Base-by-base conservation (phyloP, 106 monocot species). In the Allium cepa region DNA sequence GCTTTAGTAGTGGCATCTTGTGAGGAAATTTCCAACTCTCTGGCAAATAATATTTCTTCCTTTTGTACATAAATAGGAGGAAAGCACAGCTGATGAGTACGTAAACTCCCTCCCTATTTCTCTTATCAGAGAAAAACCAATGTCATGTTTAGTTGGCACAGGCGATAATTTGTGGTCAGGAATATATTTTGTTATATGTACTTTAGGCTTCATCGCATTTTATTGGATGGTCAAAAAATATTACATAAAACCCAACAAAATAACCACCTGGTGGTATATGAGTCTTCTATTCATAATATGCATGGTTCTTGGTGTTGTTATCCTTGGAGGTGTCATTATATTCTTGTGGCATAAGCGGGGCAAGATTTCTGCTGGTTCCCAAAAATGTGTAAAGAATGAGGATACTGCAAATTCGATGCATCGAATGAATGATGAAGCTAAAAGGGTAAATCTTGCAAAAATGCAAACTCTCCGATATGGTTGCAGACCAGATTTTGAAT, bases 121-220 rank as follows among this genome's bases (percentile, higher is more conserved):
- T 56, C 36, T 36, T 36, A 67, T 53, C 17, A 80, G 62, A 47
- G 80, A 80, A 11, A 76, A 77, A 16, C 49, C 9, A 36, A 88
- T 95, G 79, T 91, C 90, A 46, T 73, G 88, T 67, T 81, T 95
- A 70, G 94, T 88, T 49, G 94, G 94, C 16, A 91, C 94, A 1
- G 90, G 85, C 28, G 57, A 94, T 75, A 90, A 81, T 53, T 14
- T 84, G 4, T 91, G 85, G 80, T 69, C 85, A 5, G 90, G 77
- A 64, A 51, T 77, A 17, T 95, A 91, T 67, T 73, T 83, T 63
- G n/a, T 56, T 60, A 69, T 78, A 66, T 83, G 90, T 16, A 76
- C 76, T 4, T 14, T 83, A 59, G 91, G 94, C 45, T 88, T 91
- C 72, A 63, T 88, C 15, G 26, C 64, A 17, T 61, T 85, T 16